phyloP scores from a whole-genome alignment of 2,329 filamentous ascomycete species.

The Trichoderma hamatum region DNA sequence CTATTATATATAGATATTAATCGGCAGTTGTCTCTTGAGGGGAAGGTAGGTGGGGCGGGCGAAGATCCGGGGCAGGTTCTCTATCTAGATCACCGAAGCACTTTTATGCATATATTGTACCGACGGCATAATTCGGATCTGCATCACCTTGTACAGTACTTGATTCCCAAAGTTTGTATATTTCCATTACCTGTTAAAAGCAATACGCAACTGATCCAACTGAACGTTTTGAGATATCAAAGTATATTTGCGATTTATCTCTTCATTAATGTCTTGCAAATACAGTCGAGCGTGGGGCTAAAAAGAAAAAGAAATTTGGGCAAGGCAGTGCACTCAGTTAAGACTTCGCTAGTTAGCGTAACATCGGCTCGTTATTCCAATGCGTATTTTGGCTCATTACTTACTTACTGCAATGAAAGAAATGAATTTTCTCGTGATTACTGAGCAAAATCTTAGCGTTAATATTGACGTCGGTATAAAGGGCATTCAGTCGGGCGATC shows the following conservation, averaged over 20 bases:
- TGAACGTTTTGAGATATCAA: not conserved
- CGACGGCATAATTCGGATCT: constrained; percentile 6
- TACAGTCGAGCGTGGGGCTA: not conserved
- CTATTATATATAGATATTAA: not conserved
- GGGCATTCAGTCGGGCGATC: not conserved
- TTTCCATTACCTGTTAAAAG: not conserved
- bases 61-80: constrained; percentile 7
- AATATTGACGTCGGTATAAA: not conserved
- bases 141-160: not conserved
- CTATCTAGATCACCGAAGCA: not conserved
- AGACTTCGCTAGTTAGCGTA: not conserved
- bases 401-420: not conserved
- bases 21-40: not conserved
- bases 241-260: not conserved
- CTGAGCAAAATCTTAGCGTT: not conserved
- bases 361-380: not conserved
- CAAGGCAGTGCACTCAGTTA: not conserved
- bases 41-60: not conserved
- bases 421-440: not conserved
- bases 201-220: fast-evolving
- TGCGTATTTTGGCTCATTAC: not conserved
- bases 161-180: not conserved
- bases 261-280: not conserved
- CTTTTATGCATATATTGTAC: not conserved
- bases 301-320: not conserved